Evolutionary conservation across 2,329 filamentous ascomycete genomes (phyloP).

Genomic region (Cordyceps militaris): DNA sequence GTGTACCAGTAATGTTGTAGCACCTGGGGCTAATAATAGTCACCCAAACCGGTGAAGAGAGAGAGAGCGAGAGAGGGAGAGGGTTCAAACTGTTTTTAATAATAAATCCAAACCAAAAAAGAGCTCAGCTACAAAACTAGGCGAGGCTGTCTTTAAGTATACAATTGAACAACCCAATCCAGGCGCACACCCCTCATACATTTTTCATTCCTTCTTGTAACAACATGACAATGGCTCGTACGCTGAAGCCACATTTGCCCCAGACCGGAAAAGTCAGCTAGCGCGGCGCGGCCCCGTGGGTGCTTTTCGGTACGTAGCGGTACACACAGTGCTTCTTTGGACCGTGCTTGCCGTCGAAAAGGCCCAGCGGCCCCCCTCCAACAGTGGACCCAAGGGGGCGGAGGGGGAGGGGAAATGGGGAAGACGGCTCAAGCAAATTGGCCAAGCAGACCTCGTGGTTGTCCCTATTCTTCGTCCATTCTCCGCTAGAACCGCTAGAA

Average conservation of each 20-base stretch:
- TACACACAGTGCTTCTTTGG: not conserved
- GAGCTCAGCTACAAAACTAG: not conserved
- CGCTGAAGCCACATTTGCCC: constrained; percentile 4
- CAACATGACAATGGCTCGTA: not conserved
- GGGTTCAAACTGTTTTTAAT: not conserved
- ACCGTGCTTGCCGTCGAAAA: not conserved
- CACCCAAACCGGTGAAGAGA: not conserved
- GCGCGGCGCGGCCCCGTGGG: not conserved
- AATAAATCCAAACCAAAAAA: not conserved
- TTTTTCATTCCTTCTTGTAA: not conserved
- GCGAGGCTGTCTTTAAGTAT: constrained; percentile 3
- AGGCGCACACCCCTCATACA: not conserved
- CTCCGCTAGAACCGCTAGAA: not conserved
- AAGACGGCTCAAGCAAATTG: not conserved
- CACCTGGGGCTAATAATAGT: not conserved
- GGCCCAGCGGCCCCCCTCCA: not conserved
- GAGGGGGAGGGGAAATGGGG: not conserved
- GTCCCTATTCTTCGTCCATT: not conserved
- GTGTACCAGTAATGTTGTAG: not conserved
- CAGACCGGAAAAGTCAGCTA: not conserved
- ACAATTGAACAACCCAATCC: not conserved
- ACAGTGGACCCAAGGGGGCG: not conserved
- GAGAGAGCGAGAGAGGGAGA: not conserved
- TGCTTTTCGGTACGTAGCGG: constrained; percentile 8
- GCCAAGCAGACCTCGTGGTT: not conserved